phyloP scores from a whole-genome alignment of 768 basidiomycete species.

The Glaciozyma antarctica region DNA sequence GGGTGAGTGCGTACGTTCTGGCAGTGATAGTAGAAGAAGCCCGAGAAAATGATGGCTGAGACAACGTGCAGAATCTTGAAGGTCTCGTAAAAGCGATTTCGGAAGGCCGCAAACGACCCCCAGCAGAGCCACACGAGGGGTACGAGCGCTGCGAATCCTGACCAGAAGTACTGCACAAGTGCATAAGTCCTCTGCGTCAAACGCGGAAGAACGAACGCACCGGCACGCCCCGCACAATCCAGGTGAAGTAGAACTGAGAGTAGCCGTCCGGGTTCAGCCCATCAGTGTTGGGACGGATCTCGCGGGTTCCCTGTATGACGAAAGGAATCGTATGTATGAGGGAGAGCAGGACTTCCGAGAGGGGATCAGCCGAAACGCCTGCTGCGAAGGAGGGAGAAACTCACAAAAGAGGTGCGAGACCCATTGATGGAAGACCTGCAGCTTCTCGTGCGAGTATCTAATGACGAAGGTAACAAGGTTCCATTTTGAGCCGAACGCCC shows the following conservation, averaged over 20 bases:
- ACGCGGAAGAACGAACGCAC: too few species aligned
- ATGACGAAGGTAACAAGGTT: constrained; percentile 34
- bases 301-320: constrained; percentile 23
- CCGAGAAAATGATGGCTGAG: constrained; percentile 33
- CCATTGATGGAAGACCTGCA: constrained; percentile 36
- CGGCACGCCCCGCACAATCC: constrained; percentile 26
- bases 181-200: too few species aligned
- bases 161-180: constrained; percentile 28
- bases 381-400: background rate
- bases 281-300: constrained; percentile 27
- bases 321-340: constrained; percentile 34
- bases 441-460: constrained; percentile 37
- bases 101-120: constrained; percentile 24
- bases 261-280: constrained; percentile 23
- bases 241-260: constrained; percentile 26
- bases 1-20: constrained; percentile 15
- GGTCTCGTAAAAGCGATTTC: constrained; percentile 29
- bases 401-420: constrained; percentile 28
- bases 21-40: constrained; percentile 37
- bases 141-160: constrained; percentile 28
- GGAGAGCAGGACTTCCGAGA: constrained; percentile 19
- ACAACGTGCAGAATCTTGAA: constrained; percentile 32
- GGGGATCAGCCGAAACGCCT: too few species aligned
- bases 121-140: constrained; percentile 32
- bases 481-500: constrained; percentile 34